phyloP scores from a whole-genome alignment of 768 basidiomycete species.

The Psilocybe tampanensis region DNA sequence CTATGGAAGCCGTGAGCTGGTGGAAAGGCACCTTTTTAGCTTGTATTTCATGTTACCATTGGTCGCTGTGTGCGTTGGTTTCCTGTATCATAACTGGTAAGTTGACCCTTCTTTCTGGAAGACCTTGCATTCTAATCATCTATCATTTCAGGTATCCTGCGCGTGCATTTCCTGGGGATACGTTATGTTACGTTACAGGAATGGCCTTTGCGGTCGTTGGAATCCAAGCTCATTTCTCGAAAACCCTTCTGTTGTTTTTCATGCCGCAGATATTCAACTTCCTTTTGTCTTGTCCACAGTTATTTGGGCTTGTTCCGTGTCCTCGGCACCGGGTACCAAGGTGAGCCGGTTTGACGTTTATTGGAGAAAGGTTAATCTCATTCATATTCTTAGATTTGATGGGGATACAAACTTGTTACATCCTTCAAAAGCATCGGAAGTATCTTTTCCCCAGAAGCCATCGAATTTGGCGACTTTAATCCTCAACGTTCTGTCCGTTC shows the following conservation, averaged over 20 bases:
- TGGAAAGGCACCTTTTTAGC: constrained; percentile 93
- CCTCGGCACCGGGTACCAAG: constrained; percentile 93
- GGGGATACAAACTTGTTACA: constrained; percentile 72
- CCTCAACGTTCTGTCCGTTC: constrained; percentile 57
- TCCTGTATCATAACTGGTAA: constrained; percentile 96
- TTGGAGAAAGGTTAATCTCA: background rate
- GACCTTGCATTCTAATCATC: constrained; percentile 5
- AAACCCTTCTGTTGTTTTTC: constrained; percentile 95
- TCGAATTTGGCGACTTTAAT: constrained; percentile 53
- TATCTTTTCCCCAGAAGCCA: constrained; percentile 57
- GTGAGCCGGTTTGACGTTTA: constrained; percentile 42
- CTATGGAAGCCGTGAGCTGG: constrained; percentile 82
- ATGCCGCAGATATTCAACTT: constrained; percentile 99
- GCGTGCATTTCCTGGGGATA: constrained; percentile 93
- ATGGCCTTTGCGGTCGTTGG: constrained; percentile 99
- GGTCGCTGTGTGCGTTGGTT: constrained; percentile 85
- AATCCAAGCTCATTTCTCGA: constrained; percentile 96
- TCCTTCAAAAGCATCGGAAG: constrained; percentile 61
- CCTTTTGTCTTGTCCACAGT: constrained; percentile 88
- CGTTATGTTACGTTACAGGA: constrained; percentile 95
- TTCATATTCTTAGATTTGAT: constrained; percentile 61
- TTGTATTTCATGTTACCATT: constrained; percentile 97
- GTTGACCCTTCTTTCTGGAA: constrained; percentile 22
- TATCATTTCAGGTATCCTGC: constrained; percentile 83
- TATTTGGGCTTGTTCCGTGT: constrained; percentile 92